phyloP scores from a whole-genome alignment of 2,329 filamentous ascomycete species.

The Aspergillus caelatus region DNA sequence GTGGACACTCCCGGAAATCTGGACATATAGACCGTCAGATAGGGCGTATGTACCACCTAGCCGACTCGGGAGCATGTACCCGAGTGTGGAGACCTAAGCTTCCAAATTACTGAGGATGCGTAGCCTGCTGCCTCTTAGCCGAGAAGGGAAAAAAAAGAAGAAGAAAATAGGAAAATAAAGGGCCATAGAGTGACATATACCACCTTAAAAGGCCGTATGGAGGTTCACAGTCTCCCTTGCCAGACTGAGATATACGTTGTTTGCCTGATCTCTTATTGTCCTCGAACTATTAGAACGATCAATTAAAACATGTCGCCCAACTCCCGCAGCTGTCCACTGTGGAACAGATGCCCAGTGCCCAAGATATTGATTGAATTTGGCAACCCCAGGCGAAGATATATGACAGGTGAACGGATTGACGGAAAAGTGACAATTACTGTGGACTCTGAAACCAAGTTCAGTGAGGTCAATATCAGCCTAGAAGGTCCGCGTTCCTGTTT shows the following conservation, averaged over 20 bases:
- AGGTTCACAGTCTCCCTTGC: not conserved
- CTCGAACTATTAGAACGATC: not conserved
- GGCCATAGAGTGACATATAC: too few species aligned
- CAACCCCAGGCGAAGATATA: not conserved
- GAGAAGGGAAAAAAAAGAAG: not conserved
- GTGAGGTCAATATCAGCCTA: not conserved
- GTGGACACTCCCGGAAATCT: too few species aligned
- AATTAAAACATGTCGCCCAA: not conserved
- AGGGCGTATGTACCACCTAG: too few species aligned
- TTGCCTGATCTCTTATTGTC: rapidly evolving
- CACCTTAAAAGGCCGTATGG: not conserved
- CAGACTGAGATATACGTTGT: not conserved
- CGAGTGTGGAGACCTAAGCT: not conserved
- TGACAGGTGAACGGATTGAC: not conserved
- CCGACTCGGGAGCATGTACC: not conserved
- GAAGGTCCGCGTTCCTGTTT: not conserved
- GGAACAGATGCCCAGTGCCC: not conserved
- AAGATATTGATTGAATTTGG: not conserved
- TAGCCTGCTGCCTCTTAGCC: not conserved
- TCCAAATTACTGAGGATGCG: not conserved
- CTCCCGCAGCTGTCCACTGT: not conserved
- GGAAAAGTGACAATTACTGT: not conserved
- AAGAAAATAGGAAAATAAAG: not conserved
- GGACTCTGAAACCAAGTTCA: not conserved
- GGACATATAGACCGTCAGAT: too few species aligned